Conservation (phyloP, 371 early-diverging fungal species). For the Mycotypha africana region DNA sequence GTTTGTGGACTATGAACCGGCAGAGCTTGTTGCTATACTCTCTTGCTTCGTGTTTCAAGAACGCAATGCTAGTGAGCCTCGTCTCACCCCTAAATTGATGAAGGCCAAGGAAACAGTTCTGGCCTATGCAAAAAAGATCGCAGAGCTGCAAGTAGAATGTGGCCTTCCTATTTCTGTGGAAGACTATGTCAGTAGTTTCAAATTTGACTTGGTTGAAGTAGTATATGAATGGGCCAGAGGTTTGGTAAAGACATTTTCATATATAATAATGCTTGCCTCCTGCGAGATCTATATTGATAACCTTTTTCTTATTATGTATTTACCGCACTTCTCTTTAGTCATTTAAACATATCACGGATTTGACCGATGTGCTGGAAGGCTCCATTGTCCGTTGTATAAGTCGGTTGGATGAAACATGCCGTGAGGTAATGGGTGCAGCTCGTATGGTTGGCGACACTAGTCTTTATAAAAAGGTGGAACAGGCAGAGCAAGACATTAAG, state of each 20-base stretch:
- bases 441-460: conserved; percentile 92
- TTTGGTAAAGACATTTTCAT: conserved; percentile 34
- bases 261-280: neutral
- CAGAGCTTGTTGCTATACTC: conserved; percentile 93
- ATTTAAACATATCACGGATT: conserved; percentile 91
- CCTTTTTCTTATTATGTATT: too few relatives aligned
- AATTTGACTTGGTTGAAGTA: conserved; percentile 93
- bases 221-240: conserved; percentile 99
- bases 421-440: conserved; percentile 93
- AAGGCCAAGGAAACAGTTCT: conserved; percentile 59
- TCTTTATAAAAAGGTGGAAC: conserved; percentile 93
- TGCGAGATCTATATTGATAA: too few relatives aligned
- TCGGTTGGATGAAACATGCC: conserved; percentile 95
- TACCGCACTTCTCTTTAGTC: conserved; percentile 46
- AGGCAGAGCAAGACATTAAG: conserved; percentile 87
- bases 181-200: conserved; percentile 52
- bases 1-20: conserved; percentile 83
- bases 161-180: conserved; percentile 58
- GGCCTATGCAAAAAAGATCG: conserved; percentile 65
- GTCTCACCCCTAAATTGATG: conserved; percentile 56
- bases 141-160: conserved; percentile 66
- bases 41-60: conserved; percentile 98
- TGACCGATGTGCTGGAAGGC: conserved; percentile 95
- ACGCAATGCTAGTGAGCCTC: conserved; percentile 57
- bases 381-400: conserved; percentile 97